Evolutionary conservation across 75 land plant species (phyloP).

Genomic region (Cupressus sempervirens): DNA sequence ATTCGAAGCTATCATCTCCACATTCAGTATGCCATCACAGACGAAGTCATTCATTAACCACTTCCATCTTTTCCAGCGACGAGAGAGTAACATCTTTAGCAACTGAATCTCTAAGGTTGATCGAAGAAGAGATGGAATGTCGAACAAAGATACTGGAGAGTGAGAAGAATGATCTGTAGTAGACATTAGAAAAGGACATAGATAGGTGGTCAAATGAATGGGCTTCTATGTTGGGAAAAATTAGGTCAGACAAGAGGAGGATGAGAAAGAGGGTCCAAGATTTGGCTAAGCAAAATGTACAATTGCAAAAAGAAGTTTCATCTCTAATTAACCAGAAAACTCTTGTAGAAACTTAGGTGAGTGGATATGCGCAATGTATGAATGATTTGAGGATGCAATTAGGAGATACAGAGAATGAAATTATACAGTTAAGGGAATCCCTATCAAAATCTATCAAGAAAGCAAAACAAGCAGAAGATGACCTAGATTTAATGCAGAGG

Average conservation of each 20-base stretch:
- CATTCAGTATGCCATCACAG: neutral
- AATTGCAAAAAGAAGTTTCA: slow-evolving; percentile 73
- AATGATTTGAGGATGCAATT: slow-evolving; percentile 24
- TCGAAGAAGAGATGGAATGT: slow-evolving; percentile 43
- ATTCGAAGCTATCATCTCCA: too few species aligned
- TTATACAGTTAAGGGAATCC: slow-evolving; percentile 32
- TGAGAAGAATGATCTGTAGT: too few species aligned
- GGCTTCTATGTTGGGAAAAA: slow-evolving; percentile 61
- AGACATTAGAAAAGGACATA: slow-evolving; percentile 41
- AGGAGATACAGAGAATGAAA: slow-evolving; percentile 30
- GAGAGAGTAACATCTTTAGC: slow-evolving; percentile 44
- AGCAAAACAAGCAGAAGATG: slow-evolving; percentile 38
- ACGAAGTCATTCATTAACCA: neutral
- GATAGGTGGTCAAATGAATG: slow-evolving; percentile 67
- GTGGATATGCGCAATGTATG: slow-evolving; percentile 3
- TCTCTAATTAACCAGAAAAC: slow-evolving; percentile 39
- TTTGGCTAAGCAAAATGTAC: slow-evolving; percentile 82
- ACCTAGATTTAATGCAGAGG: slow-evolving; percentile 29
- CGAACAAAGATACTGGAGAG: slow-evolving; percentile 13
- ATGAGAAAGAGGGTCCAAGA: slow-evolving; percentile 73
- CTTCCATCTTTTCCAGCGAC: slow-evolving; percentile 3
- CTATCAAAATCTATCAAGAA: slow-evolving; percentile 35
- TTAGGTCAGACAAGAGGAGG: slow-evolving; percentile 62
- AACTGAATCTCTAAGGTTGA: slow-evolving; percentile 35
- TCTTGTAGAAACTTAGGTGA: too few species aligned